Evolutionary conservation across 106 monocot species (phyloP).

Genomic region (Acanthochlamys bracteata): DNA sequence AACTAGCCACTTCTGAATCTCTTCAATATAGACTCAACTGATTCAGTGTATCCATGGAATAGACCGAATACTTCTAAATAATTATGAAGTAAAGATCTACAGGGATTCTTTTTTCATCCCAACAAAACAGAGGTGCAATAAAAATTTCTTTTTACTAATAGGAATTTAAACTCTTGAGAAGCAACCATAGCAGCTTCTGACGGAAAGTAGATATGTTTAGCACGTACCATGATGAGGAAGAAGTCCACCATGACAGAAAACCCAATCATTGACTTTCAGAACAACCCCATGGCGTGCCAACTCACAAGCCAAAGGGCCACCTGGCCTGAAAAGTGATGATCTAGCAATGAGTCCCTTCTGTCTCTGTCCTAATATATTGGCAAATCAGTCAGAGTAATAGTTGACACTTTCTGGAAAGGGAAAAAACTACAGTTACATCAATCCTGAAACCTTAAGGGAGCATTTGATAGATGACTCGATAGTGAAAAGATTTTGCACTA

Average conservation of each 20-base stretch:
- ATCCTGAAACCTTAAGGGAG: not conserved
- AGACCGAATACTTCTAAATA: too few relatives aligned
- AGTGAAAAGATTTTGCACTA: too few relatives aligned
- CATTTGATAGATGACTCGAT: too few relatives aligned
- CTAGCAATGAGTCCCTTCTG: constrained; percentile 76
- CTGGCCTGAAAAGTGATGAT: constrained; percentile 72
- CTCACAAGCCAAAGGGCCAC: constrained; percentile 72
- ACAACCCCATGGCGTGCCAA: constrained; percentile 60
- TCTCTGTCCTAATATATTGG: constrained; percentile 73
- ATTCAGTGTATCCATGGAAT: too few relatives aligned
- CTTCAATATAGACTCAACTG: too few relatives aligned
- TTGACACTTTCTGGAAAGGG: constrained; percentile 1
- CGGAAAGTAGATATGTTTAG: not conserved
- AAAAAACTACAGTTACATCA: not conserved
- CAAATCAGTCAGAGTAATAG: constrained; percentile 52
- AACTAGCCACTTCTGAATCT: too few relatives aligned
- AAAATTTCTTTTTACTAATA: too few relatives aligned
- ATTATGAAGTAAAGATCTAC: too few relatives aligned
- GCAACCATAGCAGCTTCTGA: too few relatives aligned
- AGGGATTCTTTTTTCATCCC: too few relatives aligned
- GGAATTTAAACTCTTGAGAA: too few relatives aligned
- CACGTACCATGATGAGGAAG: constrained; percentile 89
- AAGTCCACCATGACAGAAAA: constrained; percentile 97
- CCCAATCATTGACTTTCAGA: constrained; percentile 75
- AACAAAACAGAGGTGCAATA: too few relatives aligned